Conservation (phyloP, 176 grass and related monocot species). For the Bromus sterilis region DNA sequence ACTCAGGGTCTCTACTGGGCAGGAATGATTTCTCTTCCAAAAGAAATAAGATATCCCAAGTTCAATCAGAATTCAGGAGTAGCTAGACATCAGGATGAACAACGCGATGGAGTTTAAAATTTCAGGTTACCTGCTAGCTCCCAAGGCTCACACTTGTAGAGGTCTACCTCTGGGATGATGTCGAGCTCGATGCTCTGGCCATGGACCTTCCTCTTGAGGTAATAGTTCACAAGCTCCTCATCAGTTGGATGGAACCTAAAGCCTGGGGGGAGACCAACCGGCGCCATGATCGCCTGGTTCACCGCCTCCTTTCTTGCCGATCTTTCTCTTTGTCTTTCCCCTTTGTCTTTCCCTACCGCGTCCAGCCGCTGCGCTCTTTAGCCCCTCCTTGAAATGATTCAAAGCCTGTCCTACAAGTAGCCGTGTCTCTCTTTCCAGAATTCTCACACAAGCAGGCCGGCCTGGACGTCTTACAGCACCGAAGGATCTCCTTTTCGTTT, state of each 20-base stretch:
- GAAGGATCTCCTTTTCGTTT: slow-evolving; percentile 37
- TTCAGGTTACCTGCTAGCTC: slow-evolving; percentile 68
- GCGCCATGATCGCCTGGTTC: slow-evolving; percentile 66
- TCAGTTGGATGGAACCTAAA: slow-evolving; percentile 98
- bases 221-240: slow-evolving; percentile 96
- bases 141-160: slow-evolving; percentile 99
- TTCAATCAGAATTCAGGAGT: slow-evolving; percentile 10
- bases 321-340: slow-evolving; percentile 51
- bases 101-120: not conserved
- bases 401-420: slow-evolving; percentile 88
- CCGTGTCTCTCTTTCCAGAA: slow-evolving; percentile 60
- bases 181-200: slow-evolving; percentile 85
- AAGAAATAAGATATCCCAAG: slow-evolving; percentile 22
- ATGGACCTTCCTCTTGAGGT: slow-evolving; percentile 99
- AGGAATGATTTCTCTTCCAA: slow-evolving; percentile 91
- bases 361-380: slow-evolving; percentile 30
- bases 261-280: slow-evolving; percentile 90
- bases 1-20: slow-evolving; percentile 84
- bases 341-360: slow-evolving; percentile 38
- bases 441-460: slow-evolving; percentile 60
- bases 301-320: slow-evolving; percentile 29
- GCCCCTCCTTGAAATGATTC: slow-evolving; percentile 77
- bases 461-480: slow-evolving; percentile 48
- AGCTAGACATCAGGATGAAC: not conserved
- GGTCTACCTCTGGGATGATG: slow-evolving; percentile 93